Percentiles rank a stretch among this genome's conserved stretches.
Evolutionary conservation across 2,329 filamentous ascomycete species (phyloP).

Genomic region (Fusarium pseudocircinatum): DNA sequence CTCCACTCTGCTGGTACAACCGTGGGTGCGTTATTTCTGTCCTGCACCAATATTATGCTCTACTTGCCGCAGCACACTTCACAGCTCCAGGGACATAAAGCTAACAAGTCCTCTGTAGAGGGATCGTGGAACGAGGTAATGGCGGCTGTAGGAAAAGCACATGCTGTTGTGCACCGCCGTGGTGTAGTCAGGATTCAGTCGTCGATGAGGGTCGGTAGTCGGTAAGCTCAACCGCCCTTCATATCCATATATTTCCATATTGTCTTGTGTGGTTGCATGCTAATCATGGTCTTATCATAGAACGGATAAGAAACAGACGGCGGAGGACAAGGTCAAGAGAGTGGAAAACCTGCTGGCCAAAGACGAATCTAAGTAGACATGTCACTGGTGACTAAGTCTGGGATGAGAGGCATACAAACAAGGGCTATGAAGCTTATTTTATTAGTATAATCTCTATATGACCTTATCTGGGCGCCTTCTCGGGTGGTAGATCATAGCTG

Average conservation of each 20-base stretch:
- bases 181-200: slow-evolving; percentile 88
- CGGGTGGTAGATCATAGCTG: neutral
- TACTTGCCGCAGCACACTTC: neutral
- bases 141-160: slow-evolving; percentile 84
- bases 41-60: neutral
- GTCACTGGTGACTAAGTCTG: neutral
- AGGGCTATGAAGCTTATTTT: neutral
- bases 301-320: slow-evolving; percentile 86
- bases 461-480: neutral
- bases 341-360: slow-evolving; percentile 61
- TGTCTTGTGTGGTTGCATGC: neutral
- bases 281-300: slow-evolving; percentile 51
- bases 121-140: slow-evolving; percentile 92
- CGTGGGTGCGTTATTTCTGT: slow-evolving; percentile 69
- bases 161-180: slow-evolving; percentile 77
- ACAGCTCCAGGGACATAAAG: neutral
- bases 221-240: slow-evolving; percentile 57
- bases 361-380: slow-evolving; percentile 15
- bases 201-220: slow-evolving; percentile 85
- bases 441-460: neutral
- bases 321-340: slow-evolving; percentile 79
- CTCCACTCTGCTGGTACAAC: slow-evolving; percentile 97
- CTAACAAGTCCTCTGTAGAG: slow-evolving; percentile 63
- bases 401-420: neutral
- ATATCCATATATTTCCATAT: neutral